phyloP scores from a whole-genome alignment of 257 asterid species.

The Voacanga thouarsii region DNA sequence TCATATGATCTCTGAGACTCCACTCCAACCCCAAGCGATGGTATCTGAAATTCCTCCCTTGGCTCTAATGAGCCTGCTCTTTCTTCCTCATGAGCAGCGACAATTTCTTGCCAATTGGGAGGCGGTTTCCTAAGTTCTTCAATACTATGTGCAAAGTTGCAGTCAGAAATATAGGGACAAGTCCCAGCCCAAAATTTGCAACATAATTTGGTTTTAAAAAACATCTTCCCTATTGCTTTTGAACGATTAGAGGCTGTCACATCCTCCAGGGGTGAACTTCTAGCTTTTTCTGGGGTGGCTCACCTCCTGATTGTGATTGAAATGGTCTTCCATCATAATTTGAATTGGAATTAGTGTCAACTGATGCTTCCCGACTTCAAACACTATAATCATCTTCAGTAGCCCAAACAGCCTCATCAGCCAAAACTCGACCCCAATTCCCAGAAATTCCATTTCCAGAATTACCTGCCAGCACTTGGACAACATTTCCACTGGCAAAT shows the following conservation, averaged over 20 bases:
- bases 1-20: constrained; percentile 68
- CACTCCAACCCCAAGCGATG: constrained; percentile 56
- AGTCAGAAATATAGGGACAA: constrained; percentile 68
- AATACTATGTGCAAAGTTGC: constrained; percentile 61
- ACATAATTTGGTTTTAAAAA: constrained; percentile 66
- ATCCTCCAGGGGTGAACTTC: constrained; percentile 50
- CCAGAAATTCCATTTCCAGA: constrained; percentile 20
- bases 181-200: constrained; percentile 75
- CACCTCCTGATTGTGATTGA: constrained; percentile 47
- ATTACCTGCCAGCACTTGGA: constrained; percentile 48
- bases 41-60: constrained; percentile 73
- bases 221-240: constrained; percentile 73
- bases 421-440: constrained; percentile 51
- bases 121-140: constrained; percentile 80
- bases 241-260: constrained; percentile 39
- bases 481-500: constrained; percentile 50
- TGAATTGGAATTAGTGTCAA: constrained; percentile 40
- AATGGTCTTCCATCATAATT: constrained; percentile 50
- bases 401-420: constrained; percentile 63
- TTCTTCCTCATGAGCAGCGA: constrained; percentile 67
- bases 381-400: constrained; percentile 61
- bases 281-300: constrained; percentile 50
- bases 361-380: constrained; percentile 53
- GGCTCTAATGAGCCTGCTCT: constrained; percentile 38
- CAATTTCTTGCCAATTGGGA: constrained; percentile 80